Evolutionary conservation across 495 filamentous ascomycete genomes (phyloP).

Genomic region (Penicillium canariense): DNA sequence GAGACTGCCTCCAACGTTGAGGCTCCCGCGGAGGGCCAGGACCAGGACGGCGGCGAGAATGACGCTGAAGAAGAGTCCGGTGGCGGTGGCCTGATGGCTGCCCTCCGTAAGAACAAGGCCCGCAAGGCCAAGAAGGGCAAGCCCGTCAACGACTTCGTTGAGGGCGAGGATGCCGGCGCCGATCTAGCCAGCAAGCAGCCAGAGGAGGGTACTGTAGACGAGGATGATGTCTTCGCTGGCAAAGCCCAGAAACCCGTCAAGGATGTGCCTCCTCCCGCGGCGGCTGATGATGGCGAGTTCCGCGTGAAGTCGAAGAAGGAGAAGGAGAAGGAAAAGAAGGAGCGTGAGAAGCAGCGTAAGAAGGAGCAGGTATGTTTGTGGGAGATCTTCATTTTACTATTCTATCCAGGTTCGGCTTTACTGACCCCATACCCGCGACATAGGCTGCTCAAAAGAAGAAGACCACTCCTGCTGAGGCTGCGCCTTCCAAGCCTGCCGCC

Average conservation of each 20-base stretch:
- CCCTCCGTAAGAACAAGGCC: slow-evolving; percentile 82
- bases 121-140: slow-evolving; percentile 94
- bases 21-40: slow-evolving; percentile 46
- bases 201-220: slow-evolving; percentile 81
- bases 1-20: slow-evolving; percentile 60
- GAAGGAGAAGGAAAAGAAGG: slow-evolving; percentile 93
- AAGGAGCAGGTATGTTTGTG: slow-evolving; percentile 70
- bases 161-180: slow-evolving; percentile 62
- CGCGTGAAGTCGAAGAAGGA: slow-evolving; percentile 89
- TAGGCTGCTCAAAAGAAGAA: slow-evolving; percentile 66
- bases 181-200: slow-evolving; percentile 68
- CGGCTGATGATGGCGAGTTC: slow-evolving; percentile 59
- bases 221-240: slow-evolving; percentile 75
- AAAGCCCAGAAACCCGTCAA: slow-evolving; percentile 60
- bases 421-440: slow-evolving; percentile 4
- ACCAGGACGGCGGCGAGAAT: slow-evolving; percentile 38
- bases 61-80: slow-evolving; percentile 48
- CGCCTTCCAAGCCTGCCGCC: slow-evolving; percentile 39
- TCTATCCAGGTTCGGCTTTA: neutral
- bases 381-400: neutral
- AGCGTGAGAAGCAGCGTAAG: slow-evolving; percentile 89
- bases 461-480: slow-evolving; percentile 36
- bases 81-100: slow-evolving; percentile 75
- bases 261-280: slow-evolving; percentile 39
- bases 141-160: slow-evolving; percentile 65